Evolutionary conservation across 2,329 filamentous ascomycete species (phyloP), one percentile per base, ranked within the genome.

Genomic region (Trichoderma arundinaceum): DNA sequence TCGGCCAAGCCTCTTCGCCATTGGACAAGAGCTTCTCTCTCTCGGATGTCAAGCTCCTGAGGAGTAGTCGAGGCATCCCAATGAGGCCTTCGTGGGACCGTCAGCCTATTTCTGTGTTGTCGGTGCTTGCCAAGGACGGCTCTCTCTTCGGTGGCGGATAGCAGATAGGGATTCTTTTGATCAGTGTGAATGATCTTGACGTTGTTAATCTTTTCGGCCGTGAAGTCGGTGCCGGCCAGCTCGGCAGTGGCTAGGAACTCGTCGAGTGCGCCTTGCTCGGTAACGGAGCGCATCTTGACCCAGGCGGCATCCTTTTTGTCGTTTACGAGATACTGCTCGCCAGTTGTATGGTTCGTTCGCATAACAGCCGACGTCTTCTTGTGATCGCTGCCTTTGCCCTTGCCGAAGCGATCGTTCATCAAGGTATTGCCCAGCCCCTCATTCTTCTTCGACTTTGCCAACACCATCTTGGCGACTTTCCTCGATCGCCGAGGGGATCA

Each of bases 241-340:
- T 98, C 94, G 69, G 95, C 96, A 1, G 95, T 99, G 65, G 91
- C 92, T 69, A 99, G 83, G 78, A 99, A 99, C 78, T 99, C 95
- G 78, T 99, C 95, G 68, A 99, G 88, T 51, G 94, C 94, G 71
- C 90, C 94, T 80, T 99, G 95, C 82, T 99, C 92, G 5, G 95
- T 99, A 72, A 99, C 92, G 77, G 92, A 97, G 82, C 94, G 92
- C 95, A 99, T 98, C 84, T 98, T 99, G 75, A 98, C 92, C 93
- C 94, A 99, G 72, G 92, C 86, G 41, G 94, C 95, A 81, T 98
- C 94, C 76, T 96, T 89, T 72, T 88, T 89, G 70, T 91, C 90
- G 77, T 96, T 97, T 56, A 92, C 95, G 73, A 98, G 88, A 77
- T 99, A 99, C 83, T 89, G 89, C 77, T 96, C 91, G 75, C 92